Percentiles rank a stretch among this genome's conserved stretches.
Evolutionary conservation across 768 basidiomycete genomes (phyloP).

Genomic region (Pisolithus orientalis): DNA sequence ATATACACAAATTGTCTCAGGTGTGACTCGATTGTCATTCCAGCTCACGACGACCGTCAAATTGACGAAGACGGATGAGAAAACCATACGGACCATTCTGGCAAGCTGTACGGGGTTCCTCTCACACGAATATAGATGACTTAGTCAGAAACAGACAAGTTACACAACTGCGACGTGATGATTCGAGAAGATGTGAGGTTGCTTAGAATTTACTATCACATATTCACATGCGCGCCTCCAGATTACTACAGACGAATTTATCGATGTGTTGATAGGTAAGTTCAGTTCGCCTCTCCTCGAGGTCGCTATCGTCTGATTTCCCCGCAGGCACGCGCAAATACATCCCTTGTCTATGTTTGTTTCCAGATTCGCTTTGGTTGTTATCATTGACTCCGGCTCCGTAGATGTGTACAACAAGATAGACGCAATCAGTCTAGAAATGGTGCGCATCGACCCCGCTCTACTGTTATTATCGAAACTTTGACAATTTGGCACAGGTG

Average conservation of each 20-base stretch:
- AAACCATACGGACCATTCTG: constrained; percentile 88
- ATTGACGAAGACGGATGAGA: constrained; percentile 90
- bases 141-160: constrained; percentile 51
- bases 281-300: background rate
- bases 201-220: constrained; percentile 2
- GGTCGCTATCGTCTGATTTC: constrained; percentile 2
- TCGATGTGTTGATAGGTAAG: constrained; percentile 92
- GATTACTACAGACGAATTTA: constrained; percentile 96
- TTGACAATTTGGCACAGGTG: constrained; percentile 30
- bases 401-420: constrained; percentile 96
- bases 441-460: constrained; percentile 19
- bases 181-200: constrained; percentile 87
- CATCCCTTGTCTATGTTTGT: constrained; percentile 83
- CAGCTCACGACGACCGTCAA: constrained; percentile 89
- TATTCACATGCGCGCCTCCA: constrained; percentile 24
- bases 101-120: constrained; percentile 60
- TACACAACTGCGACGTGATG: constrained; percentile 97
- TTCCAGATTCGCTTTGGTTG: background rate
- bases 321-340: constrained; percentile 86
- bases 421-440: constrained; percentile 80
- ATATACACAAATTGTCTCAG: background rate
- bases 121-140: background rate
- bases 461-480: background rate
- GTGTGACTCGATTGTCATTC: background rate
- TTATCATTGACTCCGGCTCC: constrained; percentile 4